Conservation (phyloP, 2,329 filamentous ascomycete species). For the Neoascochyta sp. region DNA sequence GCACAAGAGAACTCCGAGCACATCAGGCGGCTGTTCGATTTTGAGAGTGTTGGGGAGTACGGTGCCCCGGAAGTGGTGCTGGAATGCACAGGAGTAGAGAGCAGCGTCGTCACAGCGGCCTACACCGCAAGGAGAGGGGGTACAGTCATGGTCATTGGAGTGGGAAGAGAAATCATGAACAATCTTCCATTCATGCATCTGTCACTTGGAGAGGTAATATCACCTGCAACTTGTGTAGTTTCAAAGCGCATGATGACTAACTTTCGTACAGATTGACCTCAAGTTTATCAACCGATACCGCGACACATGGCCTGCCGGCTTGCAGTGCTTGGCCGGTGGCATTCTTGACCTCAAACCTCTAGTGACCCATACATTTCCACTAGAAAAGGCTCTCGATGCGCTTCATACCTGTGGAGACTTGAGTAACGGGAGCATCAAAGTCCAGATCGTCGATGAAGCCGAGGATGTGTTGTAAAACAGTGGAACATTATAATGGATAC, state of each 20-base stretch:
- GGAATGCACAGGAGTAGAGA: conserved; percentile 65
- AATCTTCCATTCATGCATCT: conserved; percentile 66
- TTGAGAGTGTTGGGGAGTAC: conserved; percentile 47
- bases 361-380: conserved; percentile 60
- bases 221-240: not conserved
- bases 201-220: conserved; percentile 54
- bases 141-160: conserved; percentile 61
- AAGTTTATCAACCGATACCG: conserved; percentile 69
- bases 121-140: conserved; percentile 58
- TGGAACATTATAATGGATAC: too few relatives aligned
- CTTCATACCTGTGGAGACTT: conserved; percentile 53
- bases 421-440: conserved; percentile 56
- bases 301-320: conserved; percentile 66
- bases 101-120: conserved; percentile 57
- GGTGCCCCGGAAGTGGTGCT: conserved; percentile 56
- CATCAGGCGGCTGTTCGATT: conserved; percentile 54
- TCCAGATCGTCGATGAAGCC: conserved; percentile 54
- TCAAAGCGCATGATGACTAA: conserved; percentile 1
- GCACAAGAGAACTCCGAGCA: conserved; percentile 50
- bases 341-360: conserved; percentile 60
- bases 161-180: conserved; percentile 60
- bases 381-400: conserved; percentile 60
- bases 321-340: conserved; percentile 57
- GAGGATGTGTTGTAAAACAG: conserved; percentile 21
- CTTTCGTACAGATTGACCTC: conserved; percentile 54